Conservation (phyloP, 2,329 filamentous ascomycete species). For the Aaosphaeria pasadenensis region DNA sequence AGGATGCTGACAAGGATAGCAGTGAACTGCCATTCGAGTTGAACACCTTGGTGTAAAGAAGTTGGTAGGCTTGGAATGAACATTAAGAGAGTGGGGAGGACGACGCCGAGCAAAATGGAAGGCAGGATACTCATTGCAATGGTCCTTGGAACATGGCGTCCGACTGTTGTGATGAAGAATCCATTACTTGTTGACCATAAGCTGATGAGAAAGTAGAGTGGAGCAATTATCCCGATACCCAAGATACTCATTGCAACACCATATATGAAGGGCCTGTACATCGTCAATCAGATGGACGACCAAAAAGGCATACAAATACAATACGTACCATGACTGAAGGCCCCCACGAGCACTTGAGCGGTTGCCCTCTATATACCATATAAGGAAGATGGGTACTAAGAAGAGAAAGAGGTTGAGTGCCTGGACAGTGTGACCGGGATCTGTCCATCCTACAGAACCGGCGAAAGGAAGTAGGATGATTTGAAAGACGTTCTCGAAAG, state of each 20-base stretch:
- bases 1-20: too few relatives aligned
- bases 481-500: background rate
- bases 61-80: background rate
- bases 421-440: background rate
- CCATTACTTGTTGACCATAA: background rate
- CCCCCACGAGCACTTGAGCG: background rate
- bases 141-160: background rate
- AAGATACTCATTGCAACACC: background rate
- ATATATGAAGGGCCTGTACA: background rate
- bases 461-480: background rate
- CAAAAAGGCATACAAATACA: background rate
- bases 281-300: background rate
- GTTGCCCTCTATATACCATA: background rate
- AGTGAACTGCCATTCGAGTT: too few relatives aligned
- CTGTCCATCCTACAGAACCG: background rate
- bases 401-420: background rate
- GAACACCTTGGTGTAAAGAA: too few relatives aligned
- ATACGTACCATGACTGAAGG: background rate
- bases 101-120: background rate
- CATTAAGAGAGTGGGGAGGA: background rate
- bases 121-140: background rate
- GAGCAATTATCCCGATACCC: background rate
- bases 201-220: background rate
- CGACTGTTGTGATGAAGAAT: background rate
- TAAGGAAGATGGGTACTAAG: background rate